Evolutionary conservation across 768 basidiomycete species (phyloP), one percentile per base, ranked within the genome.

Genomic region (Tylopilus balloui): DNA sequence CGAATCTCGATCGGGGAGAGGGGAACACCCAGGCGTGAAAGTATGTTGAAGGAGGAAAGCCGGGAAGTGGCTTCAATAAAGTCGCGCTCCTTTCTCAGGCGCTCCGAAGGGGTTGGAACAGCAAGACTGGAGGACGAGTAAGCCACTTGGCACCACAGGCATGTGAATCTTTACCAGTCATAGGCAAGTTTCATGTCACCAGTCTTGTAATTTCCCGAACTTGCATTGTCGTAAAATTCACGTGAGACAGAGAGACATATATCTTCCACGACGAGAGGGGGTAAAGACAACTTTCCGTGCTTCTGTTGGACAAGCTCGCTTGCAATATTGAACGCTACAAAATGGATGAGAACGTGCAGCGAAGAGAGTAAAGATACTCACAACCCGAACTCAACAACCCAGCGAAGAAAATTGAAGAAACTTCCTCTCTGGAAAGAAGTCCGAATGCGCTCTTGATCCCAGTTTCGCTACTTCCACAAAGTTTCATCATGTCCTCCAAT

Each of bases 21-120:
- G 6, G 83, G 78, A 36, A 85, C 79, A 39, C 89, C 86, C 9
- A 83, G 79, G 6, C 81, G 76, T 20, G 91, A 83, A 64, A 75
- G 75, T 51, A 95, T 77, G 50, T 90, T 88, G 75, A 91, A 99
- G 4, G 95, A 92, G n/a, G 86, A 82, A 11, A 99, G 83, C 2
- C 91, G 85, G 21, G 92, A 95, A 1, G 96, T 99, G 2, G 96
- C 96, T 71, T 98, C 94, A 53, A 99, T 96, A 68, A 97, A 99
- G 47, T 92, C 87, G 48, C 84, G 86, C 64, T 97, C 92, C 50
- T 71, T 73, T 13, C 67, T 56, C 47, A 94, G 74, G 0, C 72
- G 73, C 15, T 81, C 78, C 0, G 92, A 84, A 4, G 73, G 67
- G 6, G 72, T 73, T 1, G 88, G 83, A 12, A 97, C 88, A 42